These are phyloP conservation scores for Calocybe indica DNA, from an alignment of 768 basidiomycete genomes.

Conservation along the genomic window DNA sequence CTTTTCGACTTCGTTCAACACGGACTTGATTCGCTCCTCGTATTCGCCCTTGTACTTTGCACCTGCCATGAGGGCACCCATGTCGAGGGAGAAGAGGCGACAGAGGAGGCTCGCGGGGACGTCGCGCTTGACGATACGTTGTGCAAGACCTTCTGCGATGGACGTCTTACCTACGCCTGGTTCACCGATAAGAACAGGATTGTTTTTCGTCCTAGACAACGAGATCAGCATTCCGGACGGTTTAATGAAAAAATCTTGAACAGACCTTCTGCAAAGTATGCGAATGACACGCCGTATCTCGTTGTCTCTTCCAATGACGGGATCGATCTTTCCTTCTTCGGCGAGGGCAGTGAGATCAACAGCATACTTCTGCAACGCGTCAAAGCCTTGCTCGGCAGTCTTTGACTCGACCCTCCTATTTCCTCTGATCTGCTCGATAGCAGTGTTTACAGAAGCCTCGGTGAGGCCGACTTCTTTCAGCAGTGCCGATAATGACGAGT, in stretches of 20 bases:
- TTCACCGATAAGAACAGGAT: constrained; percentile 95
- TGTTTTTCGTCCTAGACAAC: constrained; percentile 78
- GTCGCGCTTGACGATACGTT: constrained; percentile 91
- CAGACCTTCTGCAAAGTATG: constrained; percentile 71
- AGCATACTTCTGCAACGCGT: constrained; percentile 86
- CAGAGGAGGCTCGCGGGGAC: constrained; percentile 72
- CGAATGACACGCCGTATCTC: constrained; percentile 84
- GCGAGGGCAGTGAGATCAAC: constrained; percentile 83
- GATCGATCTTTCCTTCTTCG: constrained; percentile 92
- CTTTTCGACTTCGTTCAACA: constrained; percentile 92
- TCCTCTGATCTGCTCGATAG: constrained; percentile 75
- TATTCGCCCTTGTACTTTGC: constrained; percentile 94
- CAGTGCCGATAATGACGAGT: constrained; percentile 55
- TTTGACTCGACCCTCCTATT: constrained; percentile 82
- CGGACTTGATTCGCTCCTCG: constrained; percentile 91
- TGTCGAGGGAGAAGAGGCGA: constrained; percentile 81
- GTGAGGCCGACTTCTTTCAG: constrained; percentile 75
- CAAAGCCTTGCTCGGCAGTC: constrained; percentile 88
- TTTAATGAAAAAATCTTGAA: neutral
- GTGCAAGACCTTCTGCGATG: constrained; percentile 92
- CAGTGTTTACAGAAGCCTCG: constrained; percentile 66
- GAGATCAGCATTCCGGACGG: neutral
- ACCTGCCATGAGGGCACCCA: constrained; percentile 94
- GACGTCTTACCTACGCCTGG: constrained; percentile 95
- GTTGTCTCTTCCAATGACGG: constrained; percentile 89